Evolutionary conservation across 2,329 filamentous ascomycete genomes (phyloP), one percentile per base, ranked within the genome.

Genomic region (Pyrenophora teres): DNA sequence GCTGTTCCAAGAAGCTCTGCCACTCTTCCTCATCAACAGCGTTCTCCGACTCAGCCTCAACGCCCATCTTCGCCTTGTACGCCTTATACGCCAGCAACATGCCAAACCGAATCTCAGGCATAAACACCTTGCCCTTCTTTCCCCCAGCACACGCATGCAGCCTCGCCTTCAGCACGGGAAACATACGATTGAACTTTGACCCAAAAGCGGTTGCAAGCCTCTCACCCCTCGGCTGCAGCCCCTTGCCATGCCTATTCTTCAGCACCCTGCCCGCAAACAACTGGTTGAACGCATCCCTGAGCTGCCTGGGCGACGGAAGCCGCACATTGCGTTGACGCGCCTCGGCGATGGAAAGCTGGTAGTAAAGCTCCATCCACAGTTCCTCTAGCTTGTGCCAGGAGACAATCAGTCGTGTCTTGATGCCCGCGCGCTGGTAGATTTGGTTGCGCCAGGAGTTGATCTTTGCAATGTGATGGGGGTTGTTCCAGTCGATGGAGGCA

Each of bases 371-470:
- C 16, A 64, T 35, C 45, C 49, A 67, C 1, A 52, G 42, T 12
- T 61, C 57, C 37, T 67, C 64, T 5, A 56, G 41, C 2, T 50
- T 46, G 27, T 58, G 45, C 60, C 59, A 67, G 23, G 57, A 40
- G 8, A 31, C 45, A 6, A 64, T 53, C 0, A 41, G 32, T 16
- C 62, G 60, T 2, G 53, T 42, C 38, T 59, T 60, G 6, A 63
- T 41, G 9, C 64, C 64, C 0, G 59, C 62, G 9, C 62, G 62
- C 6, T 51, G 50, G 45, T 61, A 67, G 33, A 67, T 57, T 15
- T 65, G 64, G 40, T 60, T 60, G 41, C 60, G 55, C 64, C 64
- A 67, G 0, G 49, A 39, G 40, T 67, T 67, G 52, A 67, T 62
- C 44, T 60, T 60, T 16, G 18, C 39, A 33, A 67, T 64, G 47